Evolutionary conservation across 2,329 filamentous ascomycete genomes (phyloP), one percentile per base, ranked within the genome.

Genomic region (Dendrostoma leiphaemia): DNA sequence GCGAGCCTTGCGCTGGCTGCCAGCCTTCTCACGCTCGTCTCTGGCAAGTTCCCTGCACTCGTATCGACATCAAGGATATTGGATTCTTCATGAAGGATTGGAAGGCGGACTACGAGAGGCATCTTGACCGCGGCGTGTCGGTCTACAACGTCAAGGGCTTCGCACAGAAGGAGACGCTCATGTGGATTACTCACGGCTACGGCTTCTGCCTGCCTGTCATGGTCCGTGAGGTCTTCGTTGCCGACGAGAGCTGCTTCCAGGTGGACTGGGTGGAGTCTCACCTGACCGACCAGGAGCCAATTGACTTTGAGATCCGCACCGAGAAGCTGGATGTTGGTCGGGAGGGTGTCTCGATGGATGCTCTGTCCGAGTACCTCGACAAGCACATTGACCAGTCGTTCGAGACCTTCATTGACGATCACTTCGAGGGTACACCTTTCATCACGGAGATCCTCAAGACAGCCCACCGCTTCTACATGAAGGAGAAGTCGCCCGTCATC

Each of bases 61-160:
- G 93, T 59, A 96, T 97, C 67, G 93, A 97, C 71, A 97, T 97
- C 79, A 97, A 96, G 81, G 93, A 97, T 66, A 96, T 97, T 65
- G 90, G 86, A 40, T 96, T 95, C 73, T 97, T 97, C 79, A 94
- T 97, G 90, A 97, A 97, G 79, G 93, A 97, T 72, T 97, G 92
- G 92, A 96, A 93, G 75, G 92, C 91, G 41, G 93, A 97, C 71
- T 96, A 94, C 65, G 91, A 96, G 74, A 88, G 91, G 63, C 92
- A 97, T 69, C 83, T 94, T 63, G 89, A 84, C 60, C 84, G 90
- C 54, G 90, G 90, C 52, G 91, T 97, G 68, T 95, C 91, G 2
- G 88, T 96, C 46, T 92, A 89, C 72, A 97, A 97, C 67, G 94
- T 97, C 76, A 96, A 96, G 77, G 92, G 92, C 48, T 87, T 87